Evolutionary conservation across 1,284 basidiomycete species (phyloP).

Genomic region (Trichosporon sp.): DNA sequence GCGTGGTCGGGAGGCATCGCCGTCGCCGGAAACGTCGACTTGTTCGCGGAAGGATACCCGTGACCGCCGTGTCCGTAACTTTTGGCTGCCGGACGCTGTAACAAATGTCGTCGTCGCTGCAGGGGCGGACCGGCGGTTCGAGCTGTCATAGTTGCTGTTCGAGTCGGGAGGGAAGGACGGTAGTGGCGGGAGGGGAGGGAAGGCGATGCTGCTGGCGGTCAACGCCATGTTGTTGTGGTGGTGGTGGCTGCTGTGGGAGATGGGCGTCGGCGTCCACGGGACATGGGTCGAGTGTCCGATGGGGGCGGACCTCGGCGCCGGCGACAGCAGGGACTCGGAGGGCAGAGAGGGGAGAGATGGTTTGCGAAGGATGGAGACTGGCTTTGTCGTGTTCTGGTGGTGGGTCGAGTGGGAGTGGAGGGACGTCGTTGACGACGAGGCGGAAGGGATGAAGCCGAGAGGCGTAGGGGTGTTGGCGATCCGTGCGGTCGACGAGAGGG

Average conservation of each 20-base stretch:
- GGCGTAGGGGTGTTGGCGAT: constrained; percentile 1
- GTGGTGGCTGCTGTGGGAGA: not conserved
- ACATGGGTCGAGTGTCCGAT: not conserved
- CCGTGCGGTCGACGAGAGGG: not conserved
- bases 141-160: not conserved
- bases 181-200: constrained; percentile 32
- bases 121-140: constrained; percentile 24
- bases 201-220: constrained; percentile 13
- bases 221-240: constrained; percentile 8
- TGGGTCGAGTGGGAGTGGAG: not conserved
- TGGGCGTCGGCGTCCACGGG: not conserved
- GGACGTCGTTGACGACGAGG: not conserved
- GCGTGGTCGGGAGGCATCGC: constrained; percentile 4
- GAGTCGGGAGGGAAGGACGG: constrained; percentile 22
- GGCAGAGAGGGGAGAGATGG: constrained; percentile 25
- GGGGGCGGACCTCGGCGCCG: constrained; percentile 1
- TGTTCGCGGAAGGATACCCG: constrained; percentile 34
- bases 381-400: not conserved
- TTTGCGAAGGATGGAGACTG: constrained; percentile 32
- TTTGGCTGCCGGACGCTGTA: not conserved
- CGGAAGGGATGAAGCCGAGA: constrained; percentile 1
- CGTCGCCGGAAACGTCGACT: constrained; percentile 23
- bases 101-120: constrained; percentile 19
- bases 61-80: constrained; percentile 19
- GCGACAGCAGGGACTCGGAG: not conserved